These are phyloP conservation scores for Podaxis mareebaensis DNA, from an alignment of 768 basidiomycete species.

Conservation along the genomic window DNA sequence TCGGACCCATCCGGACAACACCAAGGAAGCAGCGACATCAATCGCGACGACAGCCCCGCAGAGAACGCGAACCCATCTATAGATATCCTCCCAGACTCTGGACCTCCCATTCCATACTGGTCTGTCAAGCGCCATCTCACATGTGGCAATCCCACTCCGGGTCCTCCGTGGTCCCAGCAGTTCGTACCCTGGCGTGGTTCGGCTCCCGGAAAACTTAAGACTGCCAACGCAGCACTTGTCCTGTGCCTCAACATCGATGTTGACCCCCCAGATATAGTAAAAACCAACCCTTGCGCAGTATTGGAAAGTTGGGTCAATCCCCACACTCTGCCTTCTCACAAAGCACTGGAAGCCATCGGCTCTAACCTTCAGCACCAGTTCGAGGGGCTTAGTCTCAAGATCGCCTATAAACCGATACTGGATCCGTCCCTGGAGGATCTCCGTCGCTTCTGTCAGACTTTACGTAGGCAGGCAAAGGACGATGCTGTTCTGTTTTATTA, in stretches of 20 bases:
- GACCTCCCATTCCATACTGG: conserved; percentile 80
- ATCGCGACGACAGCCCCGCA: conserved; percentile 32
- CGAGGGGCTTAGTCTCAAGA: conserved; percentile 92
- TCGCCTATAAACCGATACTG: conserved; percentile 90
- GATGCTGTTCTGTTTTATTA: conserved; percentile 97
- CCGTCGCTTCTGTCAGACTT: conserved; percentile 77
- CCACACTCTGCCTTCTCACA: conserved; percentile 85
- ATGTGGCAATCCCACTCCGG: conserved; percentile 81
- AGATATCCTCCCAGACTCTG: conserved; percentile 45
- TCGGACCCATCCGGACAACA: conserved; percentile 50
- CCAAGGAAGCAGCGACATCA: conserved; percentile 29
- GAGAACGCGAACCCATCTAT: conserved; percentile 44
- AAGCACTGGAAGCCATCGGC: conserved; percentile 92
- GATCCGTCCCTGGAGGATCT: conserved; percentile 96
- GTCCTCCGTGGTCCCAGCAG: conserved; percentile 64
- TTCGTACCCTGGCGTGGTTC: conserved; percentile 79
- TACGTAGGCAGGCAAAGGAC: conserved; percentile 88
- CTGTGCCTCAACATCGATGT: conserved; percentile 97
- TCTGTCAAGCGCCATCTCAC: conserved; percentile 89
- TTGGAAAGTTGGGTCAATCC: conserved; percentile 99
- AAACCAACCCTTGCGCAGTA: conserved; percentile 93
- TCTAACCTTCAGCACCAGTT: conserved; percentile 94
- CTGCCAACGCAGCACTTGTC: conserved; percentile 83
- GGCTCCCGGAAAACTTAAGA: conserved; percentile 85
- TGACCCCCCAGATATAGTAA: conserved; percentile 96